A percentile compares a stretch with the other conserved stretches of the same genome.
Evolutionary conservation across 345 rosid genomes (phyloP).

Genomic region (Fremontodendron californicum): DNA sequence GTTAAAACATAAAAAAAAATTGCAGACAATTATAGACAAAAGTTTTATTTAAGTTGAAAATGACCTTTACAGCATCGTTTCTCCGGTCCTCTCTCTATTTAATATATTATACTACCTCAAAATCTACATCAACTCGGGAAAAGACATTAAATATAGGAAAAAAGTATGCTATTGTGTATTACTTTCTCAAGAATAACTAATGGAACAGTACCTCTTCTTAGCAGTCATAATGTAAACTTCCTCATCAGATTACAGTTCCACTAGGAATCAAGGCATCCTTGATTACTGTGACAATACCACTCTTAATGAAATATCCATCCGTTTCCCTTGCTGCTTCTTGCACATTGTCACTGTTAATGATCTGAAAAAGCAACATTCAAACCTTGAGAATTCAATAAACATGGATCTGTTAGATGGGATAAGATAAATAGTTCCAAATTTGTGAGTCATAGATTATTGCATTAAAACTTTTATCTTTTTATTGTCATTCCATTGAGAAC

Average conservation of each 20-base stretch:
- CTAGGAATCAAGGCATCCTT: slow-evolving; percentile 94
- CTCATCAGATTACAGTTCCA: slow-evolving; percentile 67
- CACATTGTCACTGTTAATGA: slow-evolving; percentile 68
- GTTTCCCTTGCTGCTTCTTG: slow-evolving; percentile 97
- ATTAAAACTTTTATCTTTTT: neutral
- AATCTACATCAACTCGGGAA: slow-evolving; percentile 15
- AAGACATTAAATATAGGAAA: neutral
- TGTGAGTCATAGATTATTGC: neutral
- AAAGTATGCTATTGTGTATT: neutral
- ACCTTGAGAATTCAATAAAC: neutral
- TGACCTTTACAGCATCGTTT: slow-evolving; percentile 15
- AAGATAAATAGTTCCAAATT: neutral
- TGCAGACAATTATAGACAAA: neutral
- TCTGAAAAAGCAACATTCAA: slow-evolving; percentile 36
- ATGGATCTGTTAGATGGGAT: neutral
- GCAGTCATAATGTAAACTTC: neutral
- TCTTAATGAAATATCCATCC: slow-evolving; percentile 94
- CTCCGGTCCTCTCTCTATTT: slow-evolving; percentile 3
- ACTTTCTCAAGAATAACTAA: neutral
- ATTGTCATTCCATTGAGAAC: neutral
- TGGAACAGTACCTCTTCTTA: neutral
- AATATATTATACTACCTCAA: slow-evolving; percentile 19
- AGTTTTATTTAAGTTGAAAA: slow-evolving; percentile 19
- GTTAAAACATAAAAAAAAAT: neutral
- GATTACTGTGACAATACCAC: slow-evolving; percentile 90